Evolutionary conservation across 805 yeast species (phyloP).

Genomic region (Candida tammaniensis): DNA sequence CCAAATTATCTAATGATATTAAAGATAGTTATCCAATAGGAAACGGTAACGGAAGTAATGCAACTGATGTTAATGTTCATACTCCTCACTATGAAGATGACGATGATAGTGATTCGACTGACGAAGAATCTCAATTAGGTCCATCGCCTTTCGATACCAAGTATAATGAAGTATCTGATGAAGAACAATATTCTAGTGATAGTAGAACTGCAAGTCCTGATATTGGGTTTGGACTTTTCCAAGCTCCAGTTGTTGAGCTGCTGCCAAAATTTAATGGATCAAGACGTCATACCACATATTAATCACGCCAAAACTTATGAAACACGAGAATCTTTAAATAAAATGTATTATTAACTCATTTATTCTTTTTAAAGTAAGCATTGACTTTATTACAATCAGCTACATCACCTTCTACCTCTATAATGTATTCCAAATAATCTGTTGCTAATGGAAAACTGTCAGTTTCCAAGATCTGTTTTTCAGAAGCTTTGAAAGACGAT

Average conservation of each 20-base stretch:
- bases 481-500: conserved; percentile 26
- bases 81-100: conserved; percentile 9
- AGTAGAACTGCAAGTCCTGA: conserved; percentile 15
- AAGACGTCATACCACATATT: too few species aligned
- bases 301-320: too few species aligned
- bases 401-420: conserved; percentile 17
- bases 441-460: conserved; percentile 14
- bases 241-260: too few species aligned
- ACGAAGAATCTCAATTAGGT: conserved; percentile 8
- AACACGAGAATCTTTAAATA: too few species aligned
- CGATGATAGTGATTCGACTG: conserved; percentile 16
- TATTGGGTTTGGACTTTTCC: background rate
- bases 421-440: conserved; percentile 20
- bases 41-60: background rate
- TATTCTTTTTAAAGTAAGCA: conserved; percentile 13
- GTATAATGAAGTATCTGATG: conserved; percentile 7
- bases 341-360: too few species aligned
- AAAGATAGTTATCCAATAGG: background rate
- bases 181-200: background rate
- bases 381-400: conserved; percentile 28
- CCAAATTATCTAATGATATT: conserved; percentile 13
- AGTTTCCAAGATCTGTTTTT: conserved; percentile 16
- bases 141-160: conserved; percentile 10
- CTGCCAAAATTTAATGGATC: too few species aligned
- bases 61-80: conserved; percentile 6